A percentile compares a stretch with the other conserved stretches of the same genome.
These are phyloP conservation scores for Triticum dicoccoides DNA, from an alignment of 176 grass and related monocot genomes.

Conservation along the genomic window DNA sequence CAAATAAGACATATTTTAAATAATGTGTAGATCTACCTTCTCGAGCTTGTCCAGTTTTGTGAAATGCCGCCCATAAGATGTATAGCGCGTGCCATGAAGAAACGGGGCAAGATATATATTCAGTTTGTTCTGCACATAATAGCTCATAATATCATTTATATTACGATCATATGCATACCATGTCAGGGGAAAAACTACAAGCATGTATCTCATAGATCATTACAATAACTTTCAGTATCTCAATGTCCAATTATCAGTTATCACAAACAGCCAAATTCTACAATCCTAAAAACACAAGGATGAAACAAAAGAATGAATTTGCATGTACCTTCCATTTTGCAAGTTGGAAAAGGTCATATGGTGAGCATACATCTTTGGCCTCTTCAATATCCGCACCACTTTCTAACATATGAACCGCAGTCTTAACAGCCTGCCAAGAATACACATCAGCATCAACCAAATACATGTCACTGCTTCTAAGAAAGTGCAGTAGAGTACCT, in stretches of 20 bases:
- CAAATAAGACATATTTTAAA: constrained; percentile 10
- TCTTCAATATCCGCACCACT: constrained; percentile 46
- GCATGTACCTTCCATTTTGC: constrained; percentile 60
- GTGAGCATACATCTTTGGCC: constrained; percentile 52
- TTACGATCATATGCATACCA: not conserved
- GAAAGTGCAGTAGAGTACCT: constrained; percentile 44
- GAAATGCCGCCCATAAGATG: constrained; percentile 79
- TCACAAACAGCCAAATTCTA: not conserved
- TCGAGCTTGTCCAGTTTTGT: constrained; percentile 64
- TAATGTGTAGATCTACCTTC: constrained; percentile 28
- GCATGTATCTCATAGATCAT: not conserved
- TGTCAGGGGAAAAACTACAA: not conserved
- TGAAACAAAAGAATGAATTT: not conserved
- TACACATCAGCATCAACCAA: constrained; percentile 29
- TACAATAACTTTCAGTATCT: not conserved
- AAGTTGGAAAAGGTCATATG: constrained; percentile 48
- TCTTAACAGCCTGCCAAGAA: constrained; percentile 45
- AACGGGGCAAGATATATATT: constrained; percentile 63
- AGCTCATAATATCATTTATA: constrained; percentile 7
- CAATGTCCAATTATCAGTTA: constrained; percentile 1
- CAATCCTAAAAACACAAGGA: not conserved
- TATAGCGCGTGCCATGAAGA: constrained; percentile 75
- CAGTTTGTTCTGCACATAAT: constrained; percentile 50
- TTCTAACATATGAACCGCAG: constrained; percentile 58
- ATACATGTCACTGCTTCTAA: not conserved